Evolutionary conservation across 2,329 filamentous ascomycete species (phyloP).

Genomic region (Orbilia javanica): DNA sequence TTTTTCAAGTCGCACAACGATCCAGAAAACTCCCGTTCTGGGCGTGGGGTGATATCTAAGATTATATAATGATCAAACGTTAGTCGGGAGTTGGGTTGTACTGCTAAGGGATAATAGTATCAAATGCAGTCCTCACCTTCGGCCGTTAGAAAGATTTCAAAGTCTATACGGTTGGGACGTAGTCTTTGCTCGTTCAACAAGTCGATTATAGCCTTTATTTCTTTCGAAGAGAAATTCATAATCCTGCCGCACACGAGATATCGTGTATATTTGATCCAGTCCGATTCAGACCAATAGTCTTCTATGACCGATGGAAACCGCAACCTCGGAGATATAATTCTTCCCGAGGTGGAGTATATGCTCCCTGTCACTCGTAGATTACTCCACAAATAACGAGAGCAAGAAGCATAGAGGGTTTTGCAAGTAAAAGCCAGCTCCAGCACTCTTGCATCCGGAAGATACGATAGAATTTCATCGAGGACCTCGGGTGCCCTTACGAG

Average conservation of each 20-base stretch:
- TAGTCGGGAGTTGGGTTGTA: neutral
- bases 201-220: neutral
- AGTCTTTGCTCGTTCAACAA: neutral
- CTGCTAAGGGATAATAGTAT: neutral
- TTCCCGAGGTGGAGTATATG: neutral
- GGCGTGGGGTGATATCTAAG: neutral
- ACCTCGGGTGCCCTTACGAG: constrained; percentile 1
- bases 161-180: neutral
- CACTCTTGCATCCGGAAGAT: neutral
- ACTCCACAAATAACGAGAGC: neutral
- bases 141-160: neutral
- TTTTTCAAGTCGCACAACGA: neutral
- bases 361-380: neutral
- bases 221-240: neutral
- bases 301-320: neutral
- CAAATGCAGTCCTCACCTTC: neutral
- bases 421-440: neutral
- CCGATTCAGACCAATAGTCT: constrained; percentile 2
- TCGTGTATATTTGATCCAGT: constrained; percentile 6
- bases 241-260: neutral
- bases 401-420: neutral
- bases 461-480: neutral
- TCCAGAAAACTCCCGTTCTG: neutral
- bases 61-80: neutral
- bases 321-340: neutral